phyloP scores from a whole-genome alignment of 306 rosid genomes.

The Herpetospermum pedunculosum region DNA sequence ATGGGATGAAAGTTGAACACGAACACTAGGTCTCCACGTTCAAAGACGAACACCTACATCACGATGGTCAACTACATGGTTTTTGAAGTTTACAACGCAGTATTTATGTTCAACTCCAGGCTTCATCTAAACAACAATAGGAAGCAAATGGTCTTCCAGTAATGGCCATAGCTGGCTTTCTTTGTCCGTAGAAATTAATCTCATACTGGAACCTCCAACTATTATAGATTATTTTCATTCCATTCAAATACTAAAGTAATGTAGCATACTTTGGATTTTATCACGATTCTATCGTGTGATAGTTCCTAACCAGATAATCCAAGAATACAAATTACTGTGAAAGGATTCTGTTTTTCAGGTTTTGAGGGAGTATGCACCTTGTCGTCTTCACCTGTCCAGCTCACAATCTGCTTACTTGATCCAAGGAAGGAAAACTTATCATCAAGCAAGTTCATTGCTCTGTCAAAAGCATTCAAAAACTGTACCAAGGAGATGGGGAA shows the following conservation, averaged over 20 bases:
- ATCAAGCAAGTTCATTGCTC: slow-evolving; percentile 86
- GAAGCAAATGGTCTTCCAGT: background rate
- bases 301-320: background rate
- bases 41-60: slow-evolving; percentile 76
- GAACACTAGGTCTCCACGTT: slow-evolving; percentile 84
- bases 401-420: slow-evolving; percentile 75
- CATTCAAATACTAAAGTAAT: background rate
- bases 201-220: background rate
- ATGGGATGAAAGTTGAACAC: slow-evolving; percentile 92
- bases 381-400: slow-evolving; percentile 69
- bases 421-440: slow-evolving; percentile 62
- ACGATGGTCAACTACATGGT: background rate
- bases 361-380: slow-evolving; percentile 37
- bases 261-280: background rate
- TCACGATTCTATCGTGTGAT: background rate
- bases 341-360: background rate
- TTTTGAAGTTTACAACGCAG: background rate
- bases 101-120: background rate
- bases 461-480: slow-evolving; percentile 90
- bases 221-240: background rate
- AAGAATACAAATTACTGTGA: background rate
- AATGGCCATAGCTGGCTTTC: background rate
- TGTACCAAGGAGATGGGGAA: slow-evolving; percentile 28
- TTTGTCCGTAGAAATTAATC: background rate
- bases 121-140: no score